Conservation (phyloP, 257 asterid genomes). For the Rehmannia glutinosa region DNA sequence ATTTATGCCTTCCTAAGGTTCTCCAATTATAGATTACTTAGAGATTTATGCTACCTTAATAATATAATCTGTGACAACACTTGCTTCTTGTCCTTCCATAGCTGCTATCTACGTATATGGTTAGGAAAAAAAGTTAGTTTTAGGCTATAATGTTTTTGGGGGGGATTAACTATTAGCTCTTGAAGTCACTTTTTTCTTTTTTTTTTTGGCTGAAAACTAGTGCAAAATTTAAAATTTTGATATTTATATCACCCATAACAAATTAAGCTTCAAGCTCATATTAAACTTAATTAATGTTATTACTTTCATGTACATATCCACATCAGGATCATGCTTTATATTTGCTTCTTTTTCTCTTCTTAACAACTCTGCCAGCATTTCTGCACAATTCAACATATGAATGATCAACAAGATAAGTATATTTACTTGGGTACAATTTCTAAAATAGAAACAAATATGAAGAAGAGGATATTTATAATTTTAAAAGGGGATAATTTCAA, state of each 20-base stretch:
- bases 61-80: conserved; percentile 55
- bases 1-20: background rate
- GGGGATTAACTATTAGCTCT: too few species aligned
- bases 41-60: conserved; percentile 45
- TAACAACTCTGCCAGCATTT: conserved; percentile 57
- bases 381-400: conserved; percentile 35
- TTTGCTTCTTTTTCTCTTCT: too few species aligned
- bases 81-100: conserved; percentile 63
- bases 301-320: conserved; percentile 66
- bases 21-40: background rate
- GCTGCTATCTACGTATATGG: conserved; percentile 57
- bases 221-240: too few species aligned
- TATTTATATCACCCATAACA: background rate
- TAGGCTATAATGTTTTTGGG: too few species aligned
- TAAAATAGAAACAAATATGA: too few species aligned
- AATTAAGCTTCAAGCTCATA: background rate
- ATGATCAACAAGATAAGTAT: too few species aligned
- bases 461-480: too few species aligned
- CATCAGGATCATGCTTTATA: conserved; percentile 65
- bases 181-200: too few species aligned
- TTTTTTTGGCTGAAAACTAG: too few species aligned
- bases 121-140: background rate
- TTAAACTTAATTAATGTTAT: background rate
- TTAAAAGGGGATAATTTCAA: too few species aligned
- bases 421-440: too few species aligned